Conservation (phyloP, 2,329 filamentous ascomycete species). For the Claviceps capensis region DNA sequence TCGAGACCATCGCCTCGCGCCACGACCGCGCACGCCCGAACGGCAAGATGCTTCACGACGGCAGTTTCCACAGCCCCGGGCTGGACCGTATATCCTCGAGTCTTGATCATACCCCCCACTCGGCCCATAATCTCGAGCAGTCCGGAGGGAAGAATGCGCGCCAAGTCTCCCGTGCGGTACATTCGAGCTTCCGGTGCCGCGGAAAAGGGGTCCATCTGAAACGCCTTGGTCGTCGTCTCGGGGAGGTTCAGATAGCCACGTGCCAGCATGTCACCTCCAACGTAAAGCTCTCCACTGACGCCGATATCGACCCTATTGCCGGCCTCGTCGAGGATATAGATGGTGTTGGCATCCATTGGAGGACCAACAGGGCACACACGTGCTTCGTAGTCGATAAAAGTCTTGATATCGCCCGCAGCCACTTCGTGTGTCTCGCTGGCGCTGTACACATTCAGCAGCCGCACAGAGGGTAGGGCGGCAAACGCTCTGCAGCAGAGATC, state of each 20-base stretch:
- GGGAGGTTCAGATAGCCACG: slow-evolving; percentile 69
- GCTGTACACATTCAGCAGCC: slow-evolving; percentile 68
- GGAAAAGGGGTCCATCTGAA: slow-evolving; percentile 52
- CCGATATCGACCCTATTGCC: slow-evolving; percentile 50
- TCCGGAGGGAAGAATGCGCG: slow-evolving; percentile 51
- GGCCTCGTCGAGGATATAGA: slow-evolving; percentile 59
- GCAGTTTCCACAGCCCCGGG: slow-evolving; percentile 64
- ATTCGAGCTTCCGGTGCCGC: slow-evolving; percentile 47
- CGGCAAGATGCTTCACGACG: slow-evolving; percentile 55
- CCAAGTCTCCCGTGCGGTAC: slow-evolving; percentile 63
- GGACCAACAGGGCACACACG: slow-evolving; percentile 62
- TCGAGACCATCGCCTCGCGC: slow-evolving; percentile 66
- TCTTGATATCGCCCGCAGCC: slow-evolving; percentile 59
- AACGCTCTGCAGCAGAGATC: slow-evolving; percentile 58
- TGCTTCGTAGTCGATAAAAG: slow-evolving; percentile 49
- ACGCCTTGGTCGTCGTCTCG: slow-evolving; percentile 61
- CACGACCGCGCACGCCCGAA: slow-evolving; percentile 57
- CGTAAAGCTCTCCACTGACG: slow-evolving; percentile 56
- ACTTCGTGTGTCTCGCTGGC: slow-evolving; percentile 74
- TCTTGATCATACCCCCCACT: slow-evolving; percentile 69
- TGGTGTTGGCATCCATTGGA: slow-evolving; percentile 51
- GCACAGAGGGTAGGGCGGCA: slow-evolving; percentile 52
- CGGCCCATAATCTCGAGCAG: slow-evolving; percentile 63
- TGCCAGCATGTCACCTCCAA: slow-evolving; percentile 61
- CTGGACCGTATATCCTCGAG: slow-evolving; percentile 65